Conservation (phyloP, 331 rosid species). For the Quercus lobata region DNA sequence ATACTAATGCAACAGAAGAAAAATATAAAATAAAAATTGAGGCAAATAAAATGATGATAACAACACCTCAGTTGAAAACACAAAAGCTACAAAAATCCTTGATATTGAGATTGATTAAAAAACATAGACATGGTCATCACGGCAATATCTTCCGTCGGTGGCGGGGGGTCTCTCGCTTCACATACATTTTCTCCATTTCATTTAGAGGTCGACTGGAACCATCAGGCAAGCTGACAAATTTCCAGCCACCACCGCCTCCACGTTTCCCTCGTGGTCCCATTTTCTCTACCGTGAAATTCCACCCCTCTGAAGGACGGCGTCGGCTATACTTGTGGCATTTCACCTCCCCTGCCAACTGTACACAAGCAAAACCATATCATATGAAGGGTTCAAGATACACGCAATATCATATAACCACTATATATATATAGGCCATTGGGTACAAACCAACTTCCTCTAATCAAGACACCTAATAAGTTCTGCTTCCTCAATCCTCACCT, state of each 20-base stretch:
- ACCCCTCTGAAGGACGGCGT: constrained; percentile 68
- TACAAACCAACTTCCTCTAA: background rate
- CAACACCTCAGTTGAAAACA: background rate
- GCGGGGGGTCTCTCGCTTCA: constrained; percentile 81
- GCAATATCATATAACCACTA: background rate
- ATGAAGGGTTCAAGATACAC: background rate
- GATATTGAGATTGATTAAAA: background rate
- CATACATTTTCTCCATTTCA: constrained; percentile 89
- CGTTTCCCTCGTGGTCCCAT: constrained; percentile 76
- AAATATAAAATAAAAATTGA: background rate
- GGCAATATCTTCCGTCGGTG: constrained; percentile 82
- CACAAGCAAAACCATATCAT: constrained; percentile 22
- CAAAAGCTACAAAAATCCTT: background rate
- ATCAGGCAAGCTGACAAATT: constrained; percentile 81
- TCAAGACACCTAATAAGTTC: background rate
- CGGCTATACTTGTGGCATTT: constrained; percentile 75
- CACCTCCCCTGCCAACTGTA: constrained; percentile 89
- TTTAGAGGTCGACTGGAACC: constrained; percentile 90
- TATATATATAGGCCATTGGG: background rate
- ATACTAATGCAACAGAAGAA: background rate
- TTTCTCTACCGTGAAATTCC: constrained; percentile 87
- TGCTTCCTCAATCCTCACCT: background rate
- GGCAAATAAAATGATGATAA: background rate
- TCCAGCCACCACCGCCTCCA: constrained; percentile 91
- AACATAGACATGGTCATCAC: constrained; percentile 9